Evolutionary conservation across 2,329 filamentous ascomycete species (phyloP).

Genomic region (Botryotinia narcissicola): DNA sequence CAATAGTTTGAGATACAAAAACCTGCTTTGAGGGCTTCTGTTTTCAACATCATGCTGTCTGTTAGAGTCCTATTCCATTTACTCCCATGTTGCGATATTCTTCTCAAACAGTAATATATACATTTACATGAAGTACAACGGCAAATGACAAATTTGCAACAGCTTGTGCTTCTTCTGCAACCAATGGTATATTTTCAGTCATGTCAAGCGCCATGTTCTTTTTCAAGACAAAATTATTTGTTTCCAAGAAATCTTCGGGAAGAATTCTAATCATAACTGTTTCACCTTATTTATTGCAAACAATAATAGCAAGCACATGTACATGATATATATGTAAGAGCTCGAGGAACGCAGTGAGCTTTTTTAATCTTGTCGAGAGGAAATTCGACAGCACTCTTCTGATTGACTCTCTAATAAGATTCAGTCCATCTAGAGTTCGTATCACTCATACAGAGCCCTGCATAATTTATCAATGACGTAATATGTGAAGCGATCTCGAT

Average conservation of each 20-base stretch:
- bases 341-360: too few relatives aligned
- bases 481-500: too few relatives aligned
- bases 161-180: not conserved
- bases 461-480: too few relatives aligned
- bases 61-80: not conserved
- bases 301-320: not conserved
- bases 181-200: not conserved
- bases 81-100: not conserved
- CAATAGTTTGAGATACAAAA: not conserved
- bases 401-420: fast-evolving
- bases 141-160: not conserved
- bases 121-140: not conserved
- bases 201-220: too few relatives aligned
- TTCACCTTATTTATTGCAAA: not conserved
- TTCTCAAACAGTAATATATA: not conserved
- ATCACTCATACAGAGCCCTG: too few relatives aligned
- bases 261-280: not conserved
- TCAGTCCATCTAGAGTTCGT: not conserved
- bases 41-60: not conserved
- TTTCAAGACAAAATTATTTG: not conserved
- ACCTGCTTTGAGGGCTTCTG: fast-evolving
- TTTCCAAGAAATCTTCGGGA: not conserved
- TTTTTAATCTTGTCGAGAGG: not conserved
- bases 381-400: not conserved
- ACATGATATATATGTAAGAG: not conserved